A percentile compares a stretch with the other conserved stretches of the same genome.
Conservation (phyloP, 1,284 basidiomycete genomes). For the Ganoderma boninense region DNA sequence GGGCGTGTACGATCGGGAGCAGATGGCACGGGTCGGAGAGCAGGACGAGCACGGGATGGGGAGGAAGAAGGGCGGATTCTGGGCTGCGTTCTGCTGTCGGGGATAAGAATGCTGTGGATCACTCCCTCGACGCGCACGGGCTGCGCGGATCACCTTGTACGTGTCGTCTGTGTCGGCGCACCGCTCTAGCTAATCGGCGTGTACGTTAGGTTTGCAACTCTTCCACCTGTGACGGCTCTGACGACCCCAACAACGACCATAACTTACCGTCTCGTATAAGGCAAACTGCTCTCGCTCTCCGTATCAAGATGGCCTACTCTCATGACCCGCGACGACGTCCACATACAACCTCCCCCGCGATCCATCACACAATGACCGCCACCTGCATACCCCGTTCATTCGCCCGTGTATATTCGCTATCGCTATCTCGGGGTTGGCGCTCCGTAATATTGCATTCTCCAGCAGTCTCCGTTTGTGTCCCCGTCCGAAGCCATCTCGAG, state of each 20-base stretch:
- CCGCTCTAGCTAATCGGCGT: constrained; percentile 6
- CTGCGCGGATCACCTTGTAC: constrained; percentile 35
- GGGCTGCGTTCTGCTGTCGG: constrained; percentile 75
- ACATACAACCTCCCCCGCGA: constrained; percentile 27
- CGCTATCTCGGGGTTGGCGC: constrained; percentile 29
- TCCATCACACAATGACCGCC: constrained; percentile 22
- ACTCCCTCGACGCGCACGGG: constrained; percentile 33
- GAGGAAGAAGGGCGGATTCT: constrained; percentile 57
- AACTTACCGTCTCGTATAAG: constrained; percentile 20
- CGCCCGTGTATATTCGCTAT: constrained; percentile 35
- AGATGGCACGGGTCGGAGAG: constrained; percentile 59
- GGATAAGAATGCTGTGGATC: constrained; percentile 49
- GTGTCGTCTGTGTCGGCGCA: constrained; percentile 17
- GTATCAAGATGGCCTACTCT: constrained; percentile 10
- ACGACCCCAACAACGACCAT: constrained; percentile 35
- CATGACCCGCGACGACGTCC: constrained; percentile 28
- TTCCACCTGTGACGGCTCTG: constrained; percentile 32
- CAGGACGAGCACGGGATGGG: constrained; percentile 60
- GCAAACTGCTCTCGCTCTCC: constrained; percentile 23
- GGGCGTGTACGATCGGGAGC: constrained; percentile 65
- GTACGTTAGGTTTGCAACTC: constrained; percentile 29
- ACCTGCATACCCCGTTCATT: constrained; percentile 31
- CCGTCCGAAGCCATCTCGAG: background rate
- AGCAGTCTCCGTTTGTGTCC: constrained; percentile 11
- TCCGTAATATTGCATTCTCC: constrained; percentile 28